Evolutionary conservation across 2,329 filamentous ascomycete species (phyloP), one percentile per base, ranked within the genome.

Genomic region (Biscogniauxia marginata): DNA sequence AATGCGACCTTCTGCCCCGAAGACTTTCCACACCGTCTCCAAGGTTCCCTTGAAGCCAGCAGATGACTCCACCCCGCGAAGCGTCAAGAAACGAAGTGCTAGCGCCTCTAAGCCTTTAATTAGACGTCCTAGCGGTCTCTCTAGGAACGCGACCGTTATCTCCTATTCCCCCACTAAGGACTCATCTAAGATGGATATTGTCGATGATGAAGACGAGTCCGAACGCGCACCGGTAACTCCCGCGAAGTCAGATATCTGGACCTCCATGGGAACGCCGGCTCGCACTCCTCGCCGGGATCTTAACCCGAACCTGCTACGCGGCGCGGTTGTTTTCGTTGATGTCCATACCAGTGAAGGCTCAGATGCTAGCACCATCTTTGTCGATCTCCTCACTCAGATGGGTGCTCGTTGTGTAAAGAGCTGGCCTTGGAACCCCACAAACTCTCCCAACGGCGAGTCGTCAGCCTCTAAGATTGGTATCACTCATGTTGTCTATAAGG

Each of bases 401-500:
- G 92, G 92, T 9, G 92, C 92, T 19, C 83, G 84, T 47, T 91
- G 90, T 65, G 82, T 93, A 46, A 90, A 87, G 73, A 81, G 79
- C 13, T 95, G 91, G 91, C 77, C 78, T 46, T 93, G 89, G 87
- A 88, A 87, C 66, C 84, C 85, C 6, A 73, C 56, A 52, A 74
- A 71, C 47, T 57, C 70, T 19, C 63, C 68, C 3, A 63, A 65
- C 21, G 67, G 66, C 34, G 76, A 79, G 13, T 66, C 68, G 5
- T 70, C 72, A 13, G 70, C 72, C 45, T 70, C 70, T 49, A 88
- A 85, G 69, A 77, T 91, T 57, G 89, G 87, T 4, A 90, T 96
- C 65, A 96, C 91, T 0, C 92, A 96, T 68, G 89, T 96, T 7
- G 85, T 96, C 6, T 96, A 87, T 78, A 96, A 96, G 71, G 92